phyloP scores from a whole-genome alignment of 345 rosid species.

The Ceriops tagal region DNA sequence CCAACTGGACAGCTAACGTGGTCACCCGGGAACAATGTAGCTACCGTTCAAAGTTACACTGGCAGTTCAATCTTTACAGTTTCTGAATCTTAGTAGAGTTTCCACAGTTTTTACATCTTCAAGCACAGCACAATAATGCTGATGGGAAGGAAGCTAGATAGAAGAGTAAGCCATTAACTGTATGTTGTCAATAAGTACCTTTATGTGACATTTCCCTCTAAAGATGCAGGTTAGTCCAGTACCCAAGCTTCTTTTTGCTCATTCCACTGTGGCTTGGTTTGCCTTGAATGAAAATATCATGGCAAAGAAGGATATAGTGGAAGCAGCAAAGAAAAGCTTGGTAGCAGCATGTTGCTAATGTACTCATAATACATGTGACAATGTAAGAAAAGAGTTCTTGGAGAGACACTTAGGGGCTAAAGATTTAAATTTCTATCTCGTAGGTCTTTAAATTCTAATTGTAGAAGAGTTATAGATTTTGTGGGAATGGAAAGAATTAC shows the following conservation, averaged over 20 bases:
- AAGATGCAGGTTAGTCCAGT: conserved; percentile 25
- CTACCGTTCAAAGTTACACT: background rate
- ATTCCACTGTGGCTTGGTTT: conserved; percentile 69
- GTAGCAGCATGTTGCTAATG: conserved; percentile 31
- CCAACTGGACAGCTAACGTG: background rate
- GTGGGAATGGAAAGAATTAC: too few species aligned
- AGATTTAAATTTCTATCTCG: too few species aligned
- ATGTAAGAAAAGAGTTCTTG: background rate
- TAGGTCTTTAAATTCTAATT: too few species aligned
- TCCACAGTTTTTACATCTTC: conserved; percentile 27
- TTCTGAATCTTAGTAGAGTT: conserved; percentile 6
- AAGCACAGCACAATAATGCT: background rate
- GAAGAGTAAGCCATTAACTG: background rate
- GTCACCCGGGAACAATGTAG: background rate
- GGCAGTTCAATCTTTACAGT: background rate
- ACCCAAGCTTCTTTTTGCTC: conserved; percentile 89
- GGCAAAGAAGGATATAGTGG: conserved; percentile 74
- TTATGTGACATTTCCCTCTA: background rate
- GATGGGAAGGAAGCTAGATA: conserved; percentile 14
- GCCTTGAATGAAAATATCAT: conserved; percentile 25
- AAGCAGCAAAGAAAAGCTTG: conserved; percentile 99
- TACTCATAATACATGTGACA: conserved; percentile 11
- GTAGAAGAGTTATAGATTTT: too few species aligned
- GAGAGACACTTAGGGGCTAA: background rate
- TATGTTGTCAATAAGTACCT: background rate